These are phyloP conservation scores for Russula olivacea DNA, from an alignment of 768 basidiomycete genomes.

Conservation along the genomic window DNA sequence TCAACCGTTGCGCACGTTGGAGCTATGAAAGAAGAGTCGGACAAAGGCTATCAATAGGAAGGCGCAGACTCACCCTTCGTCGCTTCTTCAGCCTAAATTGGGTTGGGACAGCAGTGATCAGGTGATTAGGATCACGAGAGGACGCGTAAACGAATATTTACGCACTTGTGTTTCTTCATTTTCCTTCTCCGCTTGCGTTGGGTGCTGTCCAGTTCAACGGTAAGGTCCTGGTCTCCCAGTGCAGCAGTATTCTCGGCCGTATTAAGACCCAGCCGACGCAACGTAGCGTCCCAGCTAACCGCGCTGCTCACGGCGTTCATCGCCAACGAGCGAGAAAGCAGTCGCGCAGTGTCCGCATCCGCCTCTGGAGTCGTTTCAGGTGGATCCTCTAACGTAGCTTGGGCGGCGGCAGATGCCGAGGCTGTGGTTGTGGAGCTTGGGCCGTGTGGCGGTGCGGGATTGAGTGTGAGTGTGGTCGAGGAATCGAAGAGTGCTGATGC, in stretches of 20 bases:
- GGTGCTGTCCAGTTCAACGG: slow-evolving; percentile 69
- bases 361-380: slow-evolving; percentile 55
- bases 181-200: slow-evolving; percentile 85
- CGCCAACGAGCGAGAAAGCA: slow-evolving; percentile 69
- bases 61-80: slow-evolving; percentile 56
- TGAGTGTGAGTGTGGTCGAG: slow-evolving; percentile 7
- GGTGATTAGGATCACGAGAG: slow-evolving; percentile 10
- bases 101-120: not conserved
- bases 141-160: slow-evolving; percentile 23
- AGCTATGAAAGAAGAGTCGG: slow-evolving; percentile 5
- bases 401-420: slow-evolving; percentile 21
- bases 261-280: slow-evolving; percentile 60
- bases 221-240: slow-evolving; percentile 48
- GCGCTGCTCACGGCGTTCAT: slow-evolving; percentile 57
- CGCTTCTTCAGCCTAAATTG: slow-evolving; percentile 75
- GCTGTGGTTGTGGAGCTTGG: slow-evolving; percentile 22
- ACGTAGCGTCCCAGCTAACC: slow-evolving; percentile 60
- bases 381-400: slow-evolving; percentile 36
- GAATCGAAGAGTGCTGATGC: slow-evolving; percentile 48
- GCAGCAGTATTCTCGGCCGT: slow-evolving; percentile 44
- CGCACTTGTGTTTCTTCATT: slow-evolving; percentile 97
- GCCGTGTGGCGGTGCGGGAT: not conserved
- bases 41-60: not conserved
- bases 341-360: slow-evolving; percentile 74
- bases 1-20: slow-evolving; percentile 24